Conservation (phyloP, 495 filamentous ascomycete species). For the Astrocystis sublimbata region DNA sequence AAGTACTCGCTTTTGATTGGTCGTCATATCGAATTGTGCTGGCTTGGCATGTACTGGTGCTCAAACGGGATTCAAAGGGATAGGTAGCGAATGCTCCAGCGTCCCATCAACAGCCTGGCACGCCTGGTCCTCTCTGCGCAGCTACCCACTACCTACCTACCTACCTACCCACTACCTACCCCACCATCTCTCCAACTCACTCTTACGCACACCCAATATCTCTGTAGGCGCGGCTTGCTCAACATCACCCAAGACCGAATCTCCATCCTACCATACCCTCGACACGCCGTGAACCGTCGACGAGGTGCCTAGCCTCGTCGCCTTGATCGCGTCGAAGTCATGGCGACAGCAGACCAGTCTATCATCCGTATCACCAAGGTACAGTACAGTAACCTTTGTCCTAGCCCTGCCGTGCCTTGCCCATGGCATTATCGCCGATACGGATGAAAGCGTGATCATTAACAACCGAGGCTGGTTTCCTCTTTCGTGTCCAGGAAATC, state of each 20-base stretch:
- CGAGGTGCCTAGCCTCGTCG: slow-evolving; percentile 8
- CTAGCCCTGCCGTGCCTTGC: neutral
- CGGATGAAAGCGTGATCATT: slow-evolving; percentile 16
- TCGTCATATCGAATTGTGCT: too few relatives aligned
- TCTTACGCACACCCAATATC: too few relatives aligned
- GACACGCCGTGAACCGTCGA: slow-evolving; percentile 1
- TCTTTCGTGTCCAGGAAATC: slow-evolving; percentile 63
- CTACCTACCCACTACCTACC: neutral
- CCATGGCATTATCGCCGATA: neutral
- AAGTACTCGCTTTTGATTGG: too few relatives aligned
- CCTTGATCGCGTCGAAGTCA: slow-evolving; percentile 30
- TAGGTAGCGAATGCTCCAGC: too few relatives aligned
- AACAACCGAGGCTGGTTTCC: slow-evolving; percentile 40
- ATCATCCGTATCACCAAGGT: slow-evolving; percentile 85
- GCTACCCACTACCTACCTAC: neutral
- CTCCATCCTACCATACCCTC: neutral
- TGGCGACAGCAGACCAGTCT: slow-evolving; percentile 84
- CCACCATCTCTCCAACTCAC: too few relatives aligned
- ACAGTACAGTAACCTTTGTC: slow-evolving; percentile 49
- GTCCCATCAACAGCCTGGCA: too few relatives aligned
- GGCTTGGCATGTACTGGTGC: too few relatives aligned
- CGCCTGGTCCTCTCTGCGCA: too few relatives aligned
- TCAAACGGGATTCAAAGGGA: too few relatives aligned
- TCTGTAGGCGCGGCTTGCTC: neutral
- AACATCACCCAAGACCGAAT: neutral